Conservation (phyloP, 768 basidiomycete genomes). For the Lactarius hatsudake region DNA sequence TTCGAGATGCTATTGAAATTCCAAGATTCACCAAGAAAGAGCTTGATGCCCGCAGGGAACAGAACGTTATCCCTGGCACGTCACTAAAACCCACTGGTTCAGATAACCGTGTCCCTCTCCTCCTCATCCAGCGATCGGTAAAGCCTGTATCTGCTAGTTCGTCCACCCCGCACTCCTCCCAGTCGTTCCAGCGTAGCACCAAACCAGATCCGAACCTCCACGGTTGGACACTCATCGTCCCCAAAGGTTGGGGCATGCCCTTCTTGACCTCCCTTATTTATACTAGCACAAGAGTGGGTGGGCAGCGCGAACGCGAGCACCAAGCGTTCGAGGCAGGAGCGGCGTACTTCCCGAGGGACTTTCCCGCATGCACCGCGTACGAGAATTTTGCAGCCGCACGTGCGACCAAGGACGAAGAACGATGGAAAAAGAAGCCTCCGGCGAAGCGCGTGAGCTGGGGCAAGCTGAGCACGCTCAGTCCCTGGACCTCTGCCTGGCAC, state of each 20-base stretch:
- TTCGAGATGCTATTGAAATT: conserved; percentile 50
- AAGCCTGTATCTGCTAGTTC: conserved; percentile 34
- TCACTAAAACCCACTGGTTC: conserved; percentile 59
- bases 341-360: conserved; percentile 80
- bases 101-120: conserved; percentile 80
- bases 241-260: conserved; percentile 88
- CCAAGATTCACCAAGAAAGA: conserved; percentile 81
- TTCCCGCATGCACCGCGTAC: conserved; percentile 57
- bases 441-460: conserved; percentile 79
- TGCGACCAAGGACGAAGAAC: conserved; percentile 51
- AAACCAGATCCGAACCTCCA: conserved; percentile 44
- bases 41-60: conserved; percentile 75
- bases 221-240: conserved; percentile 87
- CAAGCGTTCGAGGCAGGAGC: conserved; percentile 81
- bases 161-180: conserved; percentile 23
- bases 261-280: conserved; percentile 80
- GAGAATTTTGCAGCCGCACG: conserved; percentile 45
- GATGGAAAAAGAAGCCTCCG: conserved; percentile 81
- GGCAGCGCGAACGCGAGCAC: conserved; percentile 77
- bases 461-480: conserved; percentile 60
- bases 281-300: conserved; percentile 82
- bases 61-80: conserved; percentile 81
- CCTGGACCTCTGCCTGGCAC: conserved; percentile 78
- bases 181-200: conserved; percentile 12
- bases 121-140: conserved; percentile 79